Conservation (phyloP, 1,284 basidiomycete species). For the Phellinidium pouzarii region DNA sequence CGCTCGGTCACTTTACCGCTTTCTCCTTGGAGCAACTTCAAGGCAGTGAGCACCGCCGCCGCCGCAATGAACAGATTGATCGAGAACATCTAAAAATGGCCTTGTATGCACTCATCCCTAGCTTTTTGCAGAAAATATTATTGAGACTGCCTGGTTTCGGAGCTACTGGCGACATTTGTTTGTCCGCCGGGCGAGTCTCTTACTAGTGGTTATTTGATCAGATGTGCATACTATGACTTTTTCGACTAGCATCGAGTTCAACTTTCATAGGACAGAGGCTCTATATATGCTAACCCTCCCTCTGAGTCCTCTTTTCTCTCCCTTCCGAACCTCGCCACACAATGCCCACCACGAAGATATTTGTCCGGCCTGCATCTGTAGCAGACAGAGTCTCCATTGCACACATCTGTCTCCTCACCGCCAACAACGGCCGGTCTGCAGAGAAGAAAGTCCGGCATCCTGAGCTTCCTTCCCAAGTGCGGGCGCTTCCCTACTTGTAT, state of each 20-base stretch:
- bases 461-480: constrained; percentile 10
- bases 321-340: background rate
- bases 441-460: constrained; percentile 9
- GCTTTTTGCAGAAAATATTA: too few species aligned
- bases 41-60: too few species aligned
- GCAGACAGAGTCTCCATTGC: constrained; percentile 10
- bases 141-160: too few species aligned
- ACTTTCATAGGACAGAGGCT: background rate
- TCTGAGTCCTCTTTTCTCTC: background rate
- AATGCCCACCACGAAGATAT: background rate
- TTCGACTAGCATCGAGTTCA: background rate
- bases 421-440: constrained; percentile 8
- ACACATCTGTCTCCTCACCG: constrained; percentile 13
- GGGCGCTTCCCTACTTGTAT: constrained; percentile 13
- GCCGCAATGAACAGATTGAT: too few species aligned
- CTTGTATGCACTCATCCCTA: too few species aligned
- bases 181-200: too few species aligned
- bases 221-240: too few species aligned
- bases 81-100: too few species aligned
- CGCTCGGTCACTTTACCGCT: too few species aligned
- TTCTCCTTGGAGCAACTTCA: too few species aligned
- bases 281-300: background rate
- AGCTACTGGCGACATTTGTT: too few species aligned
- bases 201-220: too few species aligned
- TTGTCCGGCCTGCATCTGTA: constrained; percentile 10